phyloP scores from a whole-genome alignment of 768 basidiomycete genomes.

The Pleurotus eryngii region DNA sequence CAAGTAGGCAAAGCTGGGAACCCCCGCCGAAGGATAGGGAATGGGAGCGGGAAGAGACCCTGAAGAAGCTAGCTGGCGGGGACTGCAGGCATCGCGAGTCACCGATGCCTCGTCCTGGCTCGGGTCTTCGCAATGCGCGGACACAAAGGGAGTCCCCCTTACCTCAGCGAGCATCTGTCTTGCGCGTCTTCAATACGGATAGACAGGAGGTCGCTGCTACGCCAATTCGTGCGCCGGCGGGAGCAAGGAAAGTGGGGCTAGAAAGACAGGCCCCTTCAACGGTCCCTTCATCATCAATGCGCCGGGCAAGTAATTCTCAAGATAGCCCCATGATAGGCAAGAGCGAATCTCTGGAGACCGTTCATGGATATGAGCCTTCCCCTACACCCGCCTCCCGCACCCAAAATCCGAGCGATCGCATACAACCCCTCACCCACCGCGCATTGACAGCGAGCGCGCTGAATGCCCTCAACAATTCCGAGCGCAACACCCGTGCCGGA shows the following conservation, averaged over 20 bases:
- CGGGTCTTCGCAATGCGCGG: not conserved
- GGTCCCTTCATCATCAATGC: constrained; percentile 31
- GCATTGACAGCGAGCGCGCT: not conserved
- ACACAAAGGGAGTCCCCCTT: not conserved
- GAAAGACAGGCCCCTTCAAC: constrained; percentile 31
- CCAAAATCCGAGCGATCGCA: constrained; percentile 7
- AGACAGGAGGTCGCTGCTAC: not conserved
- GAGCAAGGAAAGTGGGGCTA: too few relatives aligned
- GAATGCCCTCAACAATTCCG: constrained; percentile 1
- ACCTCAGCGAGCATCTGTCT: not conserved
- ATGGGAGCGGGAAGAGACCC: constrained; percentile 47
- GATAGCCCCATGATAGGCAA: constrained; percentile 45
- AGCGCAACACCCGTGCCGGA: not conserved
- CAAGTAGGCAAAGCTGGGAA: constrained; percentile 26
- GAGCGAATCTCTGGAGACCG: constrained; percentile 41
- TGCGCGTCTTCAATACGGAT: not conserved
- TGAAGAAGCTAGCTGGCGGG: constrained; percentile 29
- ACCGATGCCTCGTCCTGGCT: not conserved
- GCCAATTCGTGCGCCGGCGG: not conserved
- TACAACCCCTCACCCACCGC: constrained; percentile 7
- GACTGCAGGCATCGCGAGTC: not conserved
- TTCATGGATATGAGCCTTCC: constrained; percentile 38
- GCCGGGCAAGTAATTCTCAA: constrained; percentile 56
- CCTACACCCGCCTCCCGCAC: constrained; percentile 40
- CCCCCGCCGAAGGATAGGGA: constrained; percentile 42